A percentile compares a stretch with the other conserved stretches of the same genome.
These are phyloP conservation scores for Euphorbia schlechtendalii DNA, from an alignment of 441 rosid species.

Conservation along the genomic window DNA sequence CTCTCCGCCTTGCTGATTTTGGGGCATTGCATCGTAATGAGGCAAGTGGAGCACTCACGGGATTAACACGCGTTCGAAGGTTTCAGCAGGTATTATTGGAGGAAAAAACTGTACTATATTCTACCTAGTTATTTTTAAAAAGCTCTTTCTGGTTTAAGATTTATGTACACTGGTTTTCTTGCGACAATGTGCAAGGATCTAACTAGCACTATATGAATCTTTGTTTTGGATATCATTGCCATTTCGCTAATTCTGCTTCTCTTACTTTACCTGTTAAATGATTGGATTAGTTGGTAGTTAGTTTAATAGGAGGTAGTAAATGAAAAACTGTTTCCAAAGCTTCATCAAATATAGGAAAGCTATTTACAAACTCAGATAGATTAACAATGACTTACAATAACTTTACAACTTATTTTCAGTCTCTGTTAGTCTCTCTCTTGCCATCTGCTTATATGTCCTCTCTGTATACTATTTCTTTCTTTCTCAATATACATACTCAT, in stretches of 20 bases:
- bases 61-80: slow-evolving; percentile 95
- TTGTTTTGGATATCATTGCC: not conserved
- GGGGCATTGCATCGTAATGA: slow-evolving; percentile 97
- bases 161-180: not conserved
- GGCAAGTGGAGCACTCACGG: slow-evolving; percentile 98
- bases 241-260: not conserved
- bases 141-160: not conserved
- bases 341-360: not conserved
- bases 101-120: slow-evolving; percentile 2
- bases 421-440: not conserved
- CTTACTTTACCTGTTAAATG: not conserved
- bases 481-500: not conserved
- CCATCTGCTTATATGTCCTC: not conserved
- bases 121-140: not conserved
- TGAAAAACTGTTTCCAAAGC: not conserved
- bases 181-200: not conserved
- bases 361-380: not conserved
- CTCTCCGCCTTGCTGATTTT: slow-evolving; percentile 90
- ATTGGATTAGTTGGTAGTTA: not conserved
- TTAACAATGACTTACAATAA: not conserved
- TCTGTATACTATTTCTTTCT: not conserved
- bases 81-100: slow-evolving; percentile 74
- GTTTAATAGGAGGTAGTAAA: not conserved
- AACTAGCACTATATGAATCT: not conserved
- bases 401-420: not conserved